Base-by-base conservation (phyloP, 2,329 filamentous ascomycete species). In the Xylariaceae sp. region DNA sequence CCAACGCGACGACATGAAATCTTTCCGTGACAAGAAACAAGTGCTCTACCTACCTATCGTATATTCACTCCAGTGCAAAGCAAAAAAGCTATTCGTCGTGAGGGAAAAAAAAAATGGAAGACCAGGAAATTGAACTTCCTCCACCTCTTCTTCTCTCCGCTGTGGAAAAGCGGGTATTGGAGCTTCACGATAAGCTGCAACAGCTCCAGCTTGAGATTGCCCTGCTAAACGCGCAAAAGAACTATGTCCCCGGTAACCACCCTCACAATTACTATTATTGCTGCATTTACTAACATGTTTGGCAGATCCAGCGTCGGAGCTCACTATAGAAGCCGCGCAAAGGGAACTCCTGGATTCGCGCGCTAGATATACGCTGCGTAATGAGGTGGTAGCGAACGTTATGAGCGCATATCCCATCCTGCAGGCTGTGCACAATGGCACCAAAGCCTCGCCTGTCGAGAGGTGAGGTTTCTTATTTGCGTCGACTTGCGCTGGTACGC, bases 151-250 rank as follows among this genome's bases (percentile, higher is more conserved):
- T 78, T 7, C 74, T 94, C 42, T 88, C 85, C 1, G 77, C 82
- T 34, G 77, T 81, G 55, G 89, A 95, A 70, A 74, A 78, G 63
- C 77, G 78, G 59, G 78, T 87, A 26, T 74, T 94, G 34, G n/a
- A 83, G 39, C 78, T 92, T 46, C 88, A 89, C 70, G 85, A 91
- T 67, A 79, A 80, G 60, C 74, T 90, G 22, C 83, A 86, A 64
- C 83, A 88, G 67, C 76, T n/a, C n/a, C n/a, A n/a, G n/a, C 73
- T 92, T 19, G 86, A 94, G 71, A 81, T 85, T 52, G 85, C 85
- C 36, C 76, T 94, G 37, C 71, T 91, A 10, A 76, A 72, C 41
- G 78, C 79, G 4, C 76, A 77, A 44, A 66, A 72, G n/a, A 60
- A 61, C 7, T 67, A 73, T 53, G n/a, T 63, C 16, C 59, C 66